phyloP scores from a whole-genome alignment of 148 eudicot species.

The Mesembryanthemum crystallinum region DNA sequence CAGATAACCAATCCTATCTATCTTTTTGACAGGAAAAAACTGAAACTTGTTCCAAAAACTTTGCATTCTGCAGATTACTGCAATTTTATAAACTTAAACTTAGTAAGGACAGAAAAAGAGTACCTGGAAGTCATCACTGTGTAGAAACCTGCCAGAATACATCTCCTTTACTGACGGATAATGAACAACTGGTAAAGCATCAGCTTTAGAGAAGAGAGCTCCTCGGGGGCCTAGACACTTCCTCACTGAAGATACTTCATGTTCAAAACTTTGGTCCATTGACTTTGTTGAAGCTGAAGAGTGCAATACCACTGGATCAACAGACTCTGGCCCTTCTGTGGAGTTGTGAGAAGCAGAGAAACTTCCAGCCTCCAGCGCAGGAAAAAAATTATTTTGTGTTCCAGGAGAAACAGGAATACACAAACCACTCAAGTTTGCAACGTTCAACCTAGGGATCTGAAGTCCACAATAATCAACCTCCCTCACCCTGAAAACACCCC shows the following conservation, averaged over 20 bases:
- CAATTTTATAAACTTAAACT: neutral
- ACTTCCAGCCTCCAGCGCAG: conserved; percentile 17
- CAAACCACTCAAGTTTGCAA: conserved; percentile 6
- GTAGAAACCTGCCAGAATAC: conserved; percentile 14
- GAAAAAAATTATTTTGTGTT: conserved; percentile 14
- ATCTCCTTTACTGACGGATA: conserved; percentile 12
- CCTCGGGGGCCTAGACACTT: conserved; percentile 1
- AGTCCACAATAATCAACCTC: conserved; percentile 16
- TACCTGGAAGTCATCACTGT: conserved; percentile 21
- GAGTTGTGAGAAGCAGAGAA: conserved; percentile 22
- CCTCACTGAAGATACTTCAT: conserved; percentile 7
- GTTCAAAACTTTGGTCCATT: conserved; percentile 8
- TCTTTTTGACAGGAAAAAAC: neutral
- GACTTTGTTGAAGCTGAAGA: conserved; percentile 8
- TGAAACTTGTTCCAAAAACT: neutral
- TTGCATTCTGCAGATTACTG: neutral
- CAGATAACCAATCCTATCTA: neutral
- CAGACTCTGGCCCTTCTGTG: conserved; percentile 18
- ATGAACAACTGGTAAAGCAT: neutral
- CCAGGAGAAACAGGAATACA: conserved; percentile 6
- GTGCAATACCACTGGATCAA: conserved; percentile 4
- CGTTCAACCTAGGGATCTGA: conserved; percentile 8
- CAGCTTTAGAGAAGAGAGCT: conserved; percentile 4
- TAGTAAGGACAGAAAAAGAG: neutral
- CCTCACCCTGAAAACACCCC: conserved; percentile 48